Evolutionary conservation across 495 filamentous ascomycete genomes (phyloP).

Genomic region (Xylona heveae): DNA sequence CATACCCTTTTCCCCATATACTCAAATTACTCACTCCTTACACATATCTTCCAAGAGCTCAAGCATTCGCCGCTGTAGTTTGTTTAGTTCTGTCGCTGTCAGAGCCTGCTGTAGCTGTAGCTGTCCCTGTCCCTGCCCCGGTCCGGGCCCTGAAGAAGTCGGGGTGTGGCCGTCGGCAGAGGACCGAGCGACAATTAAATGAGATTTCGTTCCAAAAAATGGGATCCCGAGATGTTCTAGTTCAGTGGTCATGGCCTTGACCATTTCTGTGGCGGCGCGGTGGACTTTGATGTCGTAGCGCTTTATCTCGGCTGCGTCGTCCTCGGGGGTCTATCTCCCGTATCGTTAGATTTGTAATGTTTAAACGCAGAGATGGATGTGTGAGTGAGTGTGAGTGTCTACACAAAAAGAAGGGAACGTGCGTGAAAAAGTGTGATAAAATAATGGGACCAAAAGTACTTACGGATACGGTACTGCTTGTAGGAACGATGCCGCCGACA

Average conservation of each 20-base stretch:
- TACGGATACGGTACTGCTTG: slow-evolving; percentile 1
- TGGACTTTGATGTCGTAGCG: slow-evolving; percentile 5
- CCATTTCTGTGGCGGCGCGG: slow-evolving; percentile 5
- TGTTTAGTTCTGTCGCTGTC: slow-evolving; percentile 1
- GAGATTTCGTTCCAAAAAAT: slow-evolving; percentile 4
- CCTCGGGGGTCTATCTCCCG: slow-evolving; percentile 4
- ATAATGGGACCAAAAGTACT: too few species aligned
- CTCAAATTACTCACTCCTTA: too few species aligned
- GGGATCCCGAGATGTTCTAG: slow-evolving; percentile 4
- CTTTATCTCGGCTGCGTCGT: slow-evolving; percentile 4
- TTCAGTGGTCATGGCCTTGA: slow-evolving; percentile 3
- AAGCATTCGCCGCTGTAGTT: slow-evolving; percentile 4
- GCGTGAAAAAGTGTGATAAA: not conserved
- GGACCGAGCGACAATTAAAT: not conserved
- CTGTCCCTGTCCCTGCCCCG: not conserved
- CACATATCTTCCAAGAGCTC: slow-evolving; percentile 7
- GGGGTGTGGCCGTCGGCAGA: too few species aligned
- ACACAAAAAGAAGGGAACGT: not conserved
- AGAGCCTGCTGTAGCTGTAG: not conserved
- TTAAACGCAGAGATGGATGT: not conserved
- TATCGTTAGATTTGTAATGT: not conserved
- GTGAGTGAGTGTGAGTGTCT: not conserved
- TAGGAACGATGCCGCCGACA: slow-evolving; percentile 2
- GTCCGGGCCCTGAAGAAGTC: not conserved
- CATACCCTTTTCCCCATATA: too few species aligned